These are phyloP conservation scores for Rubroboletus satanas DNA, from an alignment of 768 basidiomycete species.

Conservation along the genomic window DNA sequence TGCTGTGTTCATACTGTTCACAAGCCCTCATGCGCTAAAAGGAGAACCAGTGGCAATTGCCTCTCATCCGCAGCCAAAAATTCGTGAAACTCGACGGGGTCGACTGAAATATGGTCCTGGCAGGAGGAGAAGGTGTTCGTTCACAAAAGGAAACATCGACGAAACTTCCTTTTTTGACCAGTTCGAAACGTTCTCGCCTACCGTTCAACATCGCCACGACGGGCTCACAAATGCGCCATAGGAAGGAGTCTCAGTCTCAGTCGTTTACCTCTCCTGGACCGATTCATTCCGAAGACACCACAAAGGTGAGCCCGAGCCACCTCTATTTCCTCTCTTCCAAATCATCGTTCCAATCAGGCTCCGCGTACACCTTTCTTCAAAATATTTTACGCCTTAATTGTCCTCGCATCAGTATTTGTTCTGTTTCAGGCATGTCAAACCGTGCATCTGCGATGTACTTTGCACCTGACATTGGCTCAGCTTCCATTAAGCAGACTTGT, in stretches of 20 bases:
- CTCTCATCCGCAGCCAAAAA: slow-evolving; percentile 7
- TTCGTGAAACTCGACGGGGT: not conserved
- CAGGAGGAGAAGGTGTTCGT: not conserved
- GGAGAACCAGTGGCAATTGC: slow-evolving; percentile 3
- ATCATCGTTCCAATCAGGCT: slow-evolving; percentile 3
- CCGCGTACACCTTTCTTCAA: not conserved
- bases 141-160: slow-evolving; percentile 1
- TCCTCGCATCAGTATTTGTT: slow-evolving; percentile 6
- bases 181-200: not conserved
- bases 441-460: not conserved
- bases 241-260: slow-evolving; percentile 10
- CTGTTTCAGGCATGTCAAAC: slow-evolving; percentile 20
- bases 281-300: not conserved
- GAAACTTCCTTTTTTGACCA: slow-evolving; percentile 13
- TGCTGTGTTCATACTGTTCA: not conserved
- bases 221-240: slow-evolving; percentile 19
- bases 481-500: slow-evolving; percentile 10
- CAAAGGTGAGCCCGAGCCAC: slow-evolving; percentile 2
- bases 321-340: not conserved
- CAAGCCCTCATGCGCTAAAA: not conserved
- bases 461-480: slow-evolving; percentile 12
- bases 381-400: slow-evolving; percentile 10
- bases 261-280: not conserved
- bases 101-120: too few relatives aligned
- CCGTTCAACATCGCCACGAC: not conserved